Conservation (phyloP, 2,329 filamentous ascomycete genomes). For the Fusarium anguioides region DNA sequence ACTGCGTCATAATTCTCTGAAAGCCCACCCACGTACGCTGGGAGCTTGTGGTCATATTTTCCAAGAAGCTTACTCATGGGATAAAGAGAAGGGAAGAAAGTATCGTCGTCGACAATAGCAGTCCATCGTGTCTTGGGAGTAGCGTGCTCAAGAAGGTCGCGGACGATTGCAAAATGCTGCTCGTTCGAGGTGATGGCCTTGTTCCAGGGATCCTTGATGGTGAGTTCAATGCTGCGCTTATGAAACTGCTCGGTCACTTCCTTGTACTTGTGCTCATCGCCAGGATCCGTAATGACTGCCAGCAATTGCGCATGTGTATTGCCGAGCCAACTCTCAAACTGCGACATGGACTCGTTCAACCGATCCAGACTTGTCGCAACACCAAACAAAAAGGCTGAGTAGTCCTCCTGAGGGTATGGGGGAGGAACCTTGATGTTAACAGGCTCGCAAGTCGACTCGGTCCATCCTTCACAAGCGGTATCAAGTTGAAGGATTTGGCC, state of each 20-base stretch:
- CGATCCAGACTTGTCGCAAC: slow-evolving; percentile 65
- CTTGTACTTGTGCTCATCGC: slow-evolving; percentile 45
- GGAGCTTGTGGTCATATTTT: slow-evolving; percentile 59
- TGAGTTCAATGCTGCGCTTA: slow-evolving; percentile 49
- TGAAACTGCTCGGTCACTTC: slow-evolving; percentile 44
- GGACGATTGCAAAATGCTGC: slow-evolving; percentile 67
- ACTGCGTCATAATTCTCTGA: slow-evolving; percentile 67
- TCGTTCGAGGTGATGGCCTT: slow-evolving; percentile 57
- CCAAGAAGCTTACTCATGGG: slow-evolving; percentile 60
- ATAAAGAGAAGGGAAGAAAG: slow-evolving; percentile 68
- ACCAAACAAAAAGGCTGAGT: slow-evolving; percentile 66
- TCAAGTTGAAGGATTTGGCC: slow-evolving; percentile 48
- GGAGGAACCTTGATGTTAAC: slow-evolving; percentile 60
- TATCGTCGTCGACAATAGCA: slow-evolving; percentile 71
- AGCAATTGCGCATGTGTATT: slow-evolving; percentile 63
- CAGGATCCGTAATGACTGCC: slow-evolving; percentile 61
- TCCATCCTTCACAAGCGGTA: slow-evolving; percentile 41
- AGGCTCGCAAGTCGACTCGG: slow-evolving; percentile 52
- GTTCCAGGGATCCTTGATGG: slow-evolving; percentile 50
- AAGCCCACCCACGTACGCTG: slow-evolving; percentile 66
- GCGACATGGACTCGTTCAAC: slow-evolving; percentile 60
- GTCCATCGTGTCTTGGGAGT: slow-evolving; percentile 63
- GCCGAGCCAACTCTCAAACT: slow-evolving; percentile 67
- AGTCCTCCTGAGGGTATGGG: slow-evolving; percentile 56
- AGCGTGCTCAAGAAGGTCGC: slow-evolving; percentile 58